A percentile compares a stretch with the other conserved stretches of the same genome.
Conservation (phyloP, 257 asterid genomes). For the Leonotis leonurus region DNA sequence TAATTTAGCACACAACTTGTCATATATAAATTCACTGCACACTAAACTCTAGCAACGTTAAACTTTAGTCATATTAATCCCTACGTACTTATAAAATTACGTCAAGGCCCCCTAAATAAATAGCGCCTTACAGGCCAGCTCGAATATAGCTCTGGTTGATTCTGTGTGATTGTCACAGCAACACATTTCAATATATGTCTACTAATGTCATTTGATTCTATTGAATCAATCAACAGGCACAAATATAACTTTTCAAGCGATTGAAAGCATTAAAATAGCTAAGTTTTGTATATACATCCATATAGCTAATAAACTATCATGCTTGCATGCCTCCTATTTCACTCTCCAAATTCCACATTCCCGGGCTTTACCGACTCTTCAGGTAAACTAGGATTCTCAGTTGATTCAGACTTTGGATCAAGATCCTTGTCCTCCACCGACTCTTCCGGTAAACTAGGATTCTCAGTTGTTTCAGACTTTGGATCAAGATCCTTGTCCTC, state of each 20-base stretch:
- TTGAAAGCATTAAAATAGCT: background rate
- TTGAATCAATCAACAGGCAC: background rate
- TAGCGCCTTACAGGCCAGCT: too few relatives aligned
- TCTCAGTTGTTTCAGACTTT: conserved; percentile 6
- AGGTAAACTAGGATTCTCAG: conserved; percentile 5
- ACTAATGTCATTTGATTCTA: background rate
- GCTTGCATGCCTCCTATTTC: background rate
- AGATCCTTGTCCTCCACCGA: conserved; percentile 8
- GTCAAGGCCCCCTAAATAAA: too few relatives aligned
- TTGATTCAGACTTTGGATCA: conserved; percentile 17
- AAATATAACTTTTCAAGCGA: background rate
- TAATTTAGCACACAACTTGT: too few relatives aligned
- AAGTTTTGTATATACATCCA: background rate
- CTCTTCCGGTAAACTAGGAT: too few relatives aligned
- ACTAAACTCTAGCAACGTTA: too few relatives aligned
- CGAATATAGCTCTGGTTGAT: background rate
- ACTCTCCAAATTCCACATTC: background rate
- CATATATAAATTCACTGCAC: too few relatives aligned
- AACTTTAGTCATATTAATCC: too few relatives aligned
- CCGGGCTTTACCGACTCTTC: background rate
- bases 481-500: conserved; percentile 9
- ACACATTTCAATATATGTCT: background rate
- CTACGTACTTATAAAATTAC: too few relatives aligned
- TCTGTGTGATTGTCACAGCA: too few relatives aligned
- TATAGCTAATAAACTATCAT: background rate